A percentile compares a stretch with the other conserved stretches of the same genome.
These are phyloP conservation scores for Candida oleophila DNA, from an alignment of 805 yeast species.

Conservation along the genomic window DNA sequence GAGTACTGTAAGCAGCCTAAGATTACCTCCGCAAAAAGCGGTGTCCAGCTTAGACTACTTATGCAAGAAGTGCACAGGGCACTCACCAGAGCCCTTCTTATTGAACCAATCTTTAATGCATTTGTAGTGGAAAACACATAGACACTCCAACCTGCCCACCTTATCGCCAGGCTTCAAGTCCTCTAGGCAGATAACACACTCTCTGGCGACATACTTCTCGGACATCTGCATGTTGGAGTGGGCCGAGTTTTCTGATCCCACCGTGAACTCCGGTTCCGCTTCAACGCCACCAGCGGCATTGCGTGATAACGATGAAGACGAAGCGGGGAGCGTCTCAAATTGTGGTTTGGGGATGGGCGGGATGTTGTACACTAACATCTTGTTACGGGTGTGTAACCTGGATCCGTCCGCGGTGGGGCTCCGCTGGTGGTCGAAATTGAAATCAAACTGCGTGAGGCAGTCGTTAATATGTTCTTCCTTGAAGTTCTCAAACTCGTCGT, in stretches of 20 bases:
- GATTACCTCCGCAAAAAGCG: not conserved
- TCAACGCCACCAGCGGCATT: not conserved
- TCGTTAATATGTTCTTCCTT: constrained; percentile 67
- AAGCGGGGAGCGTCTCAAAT: constrained; percentile 27
- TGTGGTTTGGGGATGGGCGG: constrained; percentile 46
- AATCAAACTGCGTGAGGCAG: constrained; percentile 71
- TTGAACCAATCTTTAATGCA: constrained; percentile 93
- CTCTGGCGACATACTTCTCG: constrained; percentile 48
- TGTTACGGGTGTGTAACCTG: constrained; percentile 46
- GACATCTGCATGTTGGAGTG: constrained; percentile 16
- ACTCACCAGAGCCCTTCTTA: constrained; percentile 78
- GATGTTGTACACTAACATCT: constrained; percentile 80
- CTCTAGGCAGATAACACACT: constrained; percentile 93
- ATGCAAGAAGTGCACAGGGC: constrained; percentile 71
- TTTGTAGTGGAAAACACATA: constrained; percentile 88
- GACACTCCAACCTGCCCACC: constrained; percentile 89
- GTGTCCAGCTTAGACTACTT: constrained; percentile 11
- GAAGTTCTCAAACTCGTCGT: constrained; percentile 33
- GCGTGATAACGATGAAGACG: not conserved
- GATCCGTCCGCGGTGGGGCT: constrained; percentile 20
- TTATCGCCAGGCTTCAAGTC: constrained; percentile 82
- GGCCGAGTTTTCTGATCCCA: constrained; percentile 22
- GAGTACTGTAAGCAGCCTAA: not conserved
- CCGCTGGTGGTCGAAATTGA: constrained; percentile 57
- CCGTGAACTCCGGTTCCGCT: constrained; percentile 5